phyloP scores from a whole-genome alignment of 2,329 filamentous ascomycete species.

The Xylaria sp. region DNA sequence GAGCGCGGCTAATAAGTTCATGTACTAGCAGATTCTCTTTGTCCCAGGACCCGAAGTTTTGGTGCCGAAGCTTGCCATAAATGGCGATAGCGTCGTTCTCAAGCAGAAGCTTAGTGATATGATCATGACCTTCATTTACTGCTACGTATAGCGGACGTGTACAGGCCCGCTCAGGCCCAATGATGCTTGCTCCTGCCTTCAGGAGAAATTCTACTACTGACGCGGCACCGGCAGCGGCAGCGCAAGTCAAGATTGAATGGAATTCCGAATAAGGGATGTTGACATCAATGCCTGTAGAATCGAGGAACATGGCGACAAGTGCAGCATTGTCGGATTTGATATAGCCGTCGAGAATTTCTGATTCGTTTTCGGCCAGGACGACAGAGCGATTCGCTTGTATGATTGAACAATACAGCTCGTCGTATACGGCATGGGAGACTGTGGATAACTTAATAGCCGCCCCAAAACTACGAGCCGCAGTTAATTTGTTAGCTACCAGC shows the following conservation, averaged over 20 bases:
- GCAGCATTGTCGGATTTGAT: constrained; percentile 3
- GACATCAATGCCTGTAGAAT: not conserved
- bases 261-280: not conserved
- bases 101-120: not conserved
- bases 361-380: not conserved
- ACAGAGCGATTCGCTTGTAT: not conserved
- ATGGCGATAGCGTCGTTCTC: not conserved
- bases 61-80: not conserved
- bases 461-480: too few relatives aligned
- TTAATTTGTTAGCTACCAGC: not conserved
- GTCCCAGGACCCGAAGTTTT: not conserved
- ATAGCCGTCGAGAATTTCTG: not conserved
- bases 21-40: not conserved
- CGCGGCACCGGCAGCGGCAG: not conserved
- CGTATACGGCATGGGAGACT: not conserved
- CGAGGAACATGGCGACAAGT: not conserved
- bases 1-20: not conserved
- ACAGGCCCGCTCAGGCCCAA: not conserved
- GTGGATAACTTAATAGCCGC: not conserved
- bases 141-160: not conserved
- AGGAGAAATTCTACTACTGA: constrained; percentile 16
- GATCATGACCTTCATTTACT: not conserved
- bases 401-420: not conserved
- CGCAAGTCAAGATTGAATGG: not conserved
- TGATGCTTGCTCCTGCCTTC: not conserved